A percentile compares a stretch with the other conserved stretches of the same genome.
Evolutionary conservation across 1,139 yeast genomes (phyloP).

Genomic region (Saccharomyces hybrid): DNA sequence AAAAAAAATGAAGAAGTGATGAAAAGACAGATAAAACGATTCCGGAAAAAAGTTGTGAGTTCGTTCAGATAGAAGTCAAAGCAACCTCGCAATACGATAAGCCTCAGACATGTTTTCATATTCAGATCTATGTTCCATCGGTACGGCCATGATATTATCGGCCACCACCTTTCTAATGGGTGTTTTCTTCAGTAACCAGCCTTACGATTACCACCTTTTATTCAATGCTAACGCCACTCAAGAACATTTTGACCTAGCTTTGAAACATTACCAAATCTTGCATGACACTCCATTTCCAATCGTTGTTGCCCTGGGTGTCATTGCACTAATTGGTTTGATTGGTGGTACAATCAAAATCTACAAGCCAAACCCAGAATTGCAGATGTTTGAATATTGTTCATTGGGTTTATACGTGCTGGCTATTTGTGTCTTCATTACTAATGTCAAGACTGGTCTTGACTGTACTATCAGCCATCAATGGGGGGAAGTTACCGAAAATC

Average conservation of each 20-base stretch:
- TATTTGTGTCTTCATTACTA: conserved; percentile 74
- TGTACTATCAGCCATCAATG: conserved; percentile 67
- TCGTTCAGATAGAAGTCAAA: neutral
- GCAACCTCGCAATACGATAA: neutral
- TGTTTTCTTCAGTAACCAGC: conserved; percentile 65
- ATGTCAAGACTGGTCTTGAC: conserved; percentile 72
- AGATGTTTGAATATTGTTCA: conserved; percentile 84
- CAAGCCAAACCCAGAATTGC: conserved; percentile 77
- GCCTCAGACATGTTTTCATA: conserved; percentile 7
- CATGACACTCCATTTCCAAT: conserved; percentile 42
- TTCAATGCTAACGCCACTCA: conserved; percentile 51
- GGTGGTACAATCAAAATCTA: conserved; percentile 76
- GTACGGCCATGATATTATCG: conserved; percentile 25
- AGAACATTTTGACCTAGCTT: conserved; percentile 51
- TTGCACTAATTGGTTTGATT: conserved; percentile 49
- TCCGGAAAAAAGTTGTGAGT: neutral
- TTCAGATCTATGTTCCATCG: conserved; percentile 24
- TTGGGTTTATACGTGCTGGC: conserved; percentile 64
- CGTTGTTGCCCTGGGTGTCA: conserved; percentile 44
- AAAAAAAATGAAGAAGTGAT: neutral
- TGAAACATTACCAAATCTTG: conserved; percentile 70
- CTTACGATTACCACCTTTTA: conserved; percentile 74
- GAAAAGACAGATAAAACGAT: neutral
- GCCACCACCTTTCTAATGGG: conserved; percentile 75
- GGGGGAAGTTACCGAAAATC: conserved; percentile 86